These are phyloP conservation scores for Rhodosporidiobolus sp. DNA, from an alignment of 768 basidiomycete genomes.

Conservation along the genomic window DNA sequence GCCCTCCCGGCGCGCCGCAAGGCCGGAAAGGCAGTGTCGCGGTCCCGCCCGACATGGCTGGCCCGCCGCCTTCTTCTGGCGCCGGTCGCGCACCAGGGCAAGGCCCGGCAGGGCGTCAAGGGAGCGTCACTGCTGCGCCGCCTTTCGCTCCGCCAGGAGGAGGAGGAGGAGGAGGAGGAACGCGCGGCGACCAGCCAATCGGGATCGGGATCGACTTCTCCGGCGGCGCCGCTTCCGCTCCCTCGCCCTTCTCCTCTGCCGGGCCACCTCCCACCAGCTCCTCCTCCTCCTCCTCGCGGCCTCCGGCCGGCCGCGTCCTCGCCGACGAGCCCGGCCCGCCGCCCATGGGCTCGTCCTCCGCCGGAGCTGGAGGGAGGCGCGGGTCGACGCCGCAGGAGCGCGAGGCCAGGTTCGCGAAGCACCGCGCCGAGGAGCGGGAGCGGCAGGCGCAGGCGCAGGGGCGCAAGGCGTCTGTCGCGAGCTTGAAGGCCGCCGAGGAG, in stretches of 20 bases:
- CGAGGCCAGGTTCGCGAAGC: background rate
- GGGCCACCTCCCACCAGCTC: too few relatives aligned
- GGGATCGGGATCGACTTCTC: constrained; percentile 16
- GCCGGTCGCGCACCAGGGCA: too few relatives aligned
- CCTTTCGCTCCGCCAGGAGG: background rate
- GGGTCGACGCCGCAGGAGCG: too few relatives aligned
- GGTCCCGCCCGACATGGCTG: too few relatives aligned
- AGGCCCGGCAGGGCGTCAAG: too few relatives aligned
- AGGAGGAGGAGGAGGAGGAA: background rate
- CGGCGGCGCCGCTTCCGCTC: background rate
- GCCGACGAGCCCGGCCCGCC: background rate
- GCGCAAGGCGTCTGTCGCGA: too few relatives aligned
- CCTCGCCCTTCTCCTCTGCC: too few relatives aligned
- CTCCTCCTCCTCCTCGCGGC: background rate
- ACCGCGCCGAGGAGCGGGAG: background rate
- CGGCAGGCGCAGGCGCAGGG: background rate
- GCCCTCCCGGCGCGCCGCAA: too few relatives aligned
- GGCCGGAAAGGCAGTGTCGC: too few relatives aligned
- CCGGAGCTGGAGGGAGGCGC: background rate
- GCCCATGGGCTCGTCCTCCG: background rate
- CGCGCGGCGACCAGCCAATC: background rate
- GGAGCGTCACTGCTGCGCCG: background rate
- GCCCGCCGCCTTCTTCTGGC: too few relatives aligned
- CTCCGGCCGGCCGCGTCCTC: background rate
- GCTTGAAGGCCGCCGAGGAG: too few relatives aligned